Evolutionary conservation across 1,284 basidiomycete species (phyloP), one percentile per base, ranked within the genome.

Genomic region (Tilletia caries): DNA sequence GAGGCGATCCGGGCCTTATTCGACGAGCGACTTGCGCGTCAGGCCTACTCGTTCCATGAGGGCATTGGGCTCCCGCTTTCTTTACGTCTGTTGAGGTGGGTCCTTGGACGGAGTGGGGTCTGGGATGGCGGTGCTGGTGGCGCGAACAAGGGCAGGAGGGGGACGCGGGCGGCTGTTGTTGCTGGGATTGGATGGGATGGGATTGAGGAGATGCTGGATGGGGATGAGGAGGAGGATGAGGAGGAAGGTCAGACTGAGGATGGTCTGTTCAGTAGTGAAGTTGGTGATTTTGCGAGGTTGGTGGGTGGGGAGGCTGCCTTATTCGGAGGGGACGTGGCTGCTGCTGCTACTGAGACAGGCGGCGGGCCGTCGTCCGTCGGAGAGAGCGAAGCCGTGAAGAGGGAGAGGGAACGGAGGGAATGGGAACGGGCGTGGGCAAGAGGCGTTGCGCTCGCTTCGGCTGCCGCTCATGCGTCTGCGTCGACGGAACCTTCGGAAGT

Each of bases 31-130:
- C 58, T 62, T 18, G 58, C 58, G 2, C 58, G 32, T n/a, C 58
- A 62, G 29, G 58, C 58, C 0, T 62, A 62, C 29, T 62, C 58
- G 2, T 62, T 62, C 58, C 58, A 62, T 29, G 58, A 62, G 32
- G 58, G 58, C 13, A 62, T 62, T 15, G 58, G 58, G 3, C 58
- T 62, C 18, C 58, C 58, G 32, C 58, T 62, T 23, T 62, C 58
- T 2, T 29, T 62, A 23, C 58, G 58, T n/a, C 58, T 62, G 3
- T 23, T 62, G 29, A 25, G 58, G 29, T 62, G 58, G 58, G 58
- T 62, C 10, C 18, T 62, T 10, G 20, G 32, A 8, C 27, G 58
- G 18, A 62, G 58, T 34, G 58, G 58, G 58, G 23, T 62, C 13
- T 62, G 58, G 58, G 18, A 15, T 20, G 32, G 32, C 15, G 58